phyloP scores from a whole-genome alignment of 768 basidiomycete genomes.

The Kwoniella europaea region DNA sequence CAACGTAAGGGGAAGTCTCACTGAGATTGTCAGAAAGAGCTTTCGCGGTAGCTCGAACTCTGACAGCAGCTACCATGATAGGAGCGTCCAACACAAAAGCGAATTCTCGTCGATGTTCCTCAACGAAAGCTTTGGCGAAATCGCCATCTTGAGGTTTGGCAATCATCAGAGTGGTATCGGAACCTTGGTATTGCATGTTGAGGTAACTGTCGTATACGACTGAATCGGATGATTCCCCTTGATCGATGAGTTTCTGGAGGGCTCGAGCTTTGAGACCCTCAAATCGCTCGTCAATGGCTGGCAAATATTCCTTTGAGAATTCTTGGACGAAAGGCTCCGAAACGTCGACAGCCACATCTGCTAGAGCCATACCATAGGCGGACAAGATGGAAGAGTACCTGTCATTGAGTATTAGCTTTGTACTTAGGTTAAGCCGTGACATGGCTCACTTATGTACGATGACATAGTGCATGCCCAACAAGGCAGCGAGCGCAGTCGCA shows the following conservation, averaged over 20 bases:
- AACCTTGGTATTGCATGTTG: constrained; percentile 44
- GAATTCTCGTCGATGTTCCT: constrained; percentile 47
- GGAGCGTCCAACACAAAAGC: constrained; percentile 62
- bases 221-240: constrained; percentile 37
- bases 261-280: constrained; percentile 35
- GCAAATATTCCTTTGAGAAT: constrained; percentile 25
- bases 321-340: constrained; percentile 37
- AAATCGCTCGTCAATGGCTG: constrained; percentile 33
- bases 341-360: constrained; percentile 58
- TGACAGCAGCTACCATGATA: constrained; percentile 46
- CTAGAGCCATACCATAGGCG: constrained; percentile 50
- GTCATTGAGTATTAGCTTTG: neutral
- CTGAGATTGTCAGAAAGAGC: constrained; percentile 23
- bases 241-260: constrained; percentile 25
- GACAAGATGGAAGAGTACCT: constrained; percentile 48
- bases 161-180: constrained; percentile 88
- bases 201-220: constrained; percentile 40
- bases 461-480: constrained; percentile 35
- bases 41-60: constrained; percentile 37
- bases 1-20: constrained; percentile 30
- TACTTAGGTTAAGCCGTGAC: neutral
- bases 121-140: constrained; percentile 73
- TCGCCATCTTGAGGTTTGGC: constrained; percentile 65
- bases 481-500: constrained; percentile 46
- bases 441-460: constrained; percentile 39